phyloP scores from a whole-genome alignment of 176 grass and related monocot genomes.

The Alloteropsis semialata region DNA sequence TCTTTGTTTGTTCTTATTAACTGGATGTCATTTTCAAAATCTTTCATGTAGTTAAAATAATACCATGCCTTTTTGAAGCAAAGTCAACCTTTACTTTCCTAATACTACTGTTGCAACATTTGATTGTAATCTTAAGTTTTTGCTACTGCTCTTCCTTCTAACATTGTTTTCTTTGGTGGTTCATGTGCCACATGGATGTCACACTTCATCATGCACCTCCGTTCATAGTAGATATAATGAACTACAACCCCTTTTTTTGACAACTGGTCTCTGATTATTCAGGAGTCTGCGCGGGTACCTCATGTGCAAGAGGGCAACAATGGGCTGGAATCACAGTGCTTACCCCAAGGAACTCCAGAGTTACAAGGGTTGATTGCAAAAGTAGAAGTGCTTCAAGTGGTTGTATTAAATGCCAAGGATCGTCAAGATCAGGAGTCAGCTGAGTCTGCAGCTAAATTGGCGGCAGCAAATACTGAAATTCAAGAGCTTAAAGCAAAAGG shows the following conservation, averaged over 20 bases:
- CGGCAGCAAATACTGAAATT: constrained; percentile 28
- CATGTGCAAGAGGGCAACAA: not conserved
- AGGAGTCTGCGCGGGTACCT: constrained; percentile 30
- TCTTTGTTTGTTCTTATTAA: not conserved
- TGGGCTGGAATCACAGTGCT: not conserved
- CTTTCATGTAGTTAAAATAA: not conserved
- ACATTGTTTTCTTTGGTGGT: not conserved
- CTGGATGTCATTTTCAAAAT: not conserved
- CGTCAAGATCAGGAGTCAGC: constrained; percentile 47
- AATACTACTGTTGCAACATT: not conserved
- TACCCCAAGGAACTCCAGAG: constrained; percentile 26
- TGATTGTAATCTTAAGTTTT: not conserved
- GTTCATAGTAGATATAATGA: not conserved
- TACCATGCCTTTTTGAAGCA: not conserved
- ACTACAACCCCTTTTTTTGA: not conserved
- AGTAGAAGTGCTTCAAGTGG: constrained; percentile 59
- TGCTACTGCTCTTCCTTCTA: not conserved
- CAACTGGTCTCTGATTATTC: constrained; percentile 9
- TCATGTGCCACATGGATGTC: not conserved
- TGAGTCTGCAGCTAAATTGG: constrained; percentile 37
- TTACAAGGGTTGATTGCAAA: constrained; percentile 57
- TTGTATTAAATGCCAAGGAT: constrained; percentile 34
- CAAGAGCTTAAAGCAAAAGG: constrained; percentile 41
- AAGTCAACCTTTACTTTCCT: not conserved
- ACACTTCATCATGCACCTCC: not conserved